Evolutionary conservation across 1,284 basidiomycete genomes (phyloP).

Genomic region (Sparassis latifolia): DNA sequence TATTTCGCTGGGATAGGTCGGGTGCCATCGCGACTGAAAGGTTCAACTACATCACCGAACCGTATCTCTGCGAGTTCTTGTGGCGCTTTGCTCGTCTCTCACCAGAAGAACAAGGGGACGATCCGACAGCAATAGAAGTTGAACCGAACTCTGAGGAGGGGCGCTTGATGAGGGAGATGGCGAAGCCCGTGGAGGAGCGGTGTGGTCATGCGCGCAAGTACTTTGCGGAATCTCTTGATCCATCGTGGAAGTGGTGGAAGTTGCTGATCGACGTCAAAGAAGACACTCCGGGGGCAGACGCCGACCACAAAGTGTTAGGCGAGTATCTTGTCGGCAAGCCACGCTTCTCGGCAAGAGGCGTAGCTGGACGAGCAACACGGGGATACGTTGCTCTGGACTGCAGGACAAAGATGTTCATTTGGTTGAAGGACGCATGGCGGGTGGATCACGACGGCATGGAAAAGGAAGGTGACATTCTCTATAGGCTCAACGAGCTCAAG

Average conservation of each 20-base stretch:
- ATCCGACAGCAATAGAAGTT: background rate
- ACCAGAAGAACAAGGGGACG: background rate
- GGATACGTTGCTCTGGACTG: too few relatives aligned
- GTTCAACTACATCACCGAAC: slow-evolving; percentile 5
- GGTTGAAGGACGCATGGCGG: slow-evolving; percentile 8
- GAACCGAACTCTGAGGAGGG: background rate
- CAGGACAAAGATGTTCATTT: background rate
- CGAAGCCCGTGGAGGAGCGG: background rate
- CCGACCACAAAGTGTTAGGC: background rate
- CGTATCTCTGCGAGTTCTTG: slow-evolving; percentile 1
- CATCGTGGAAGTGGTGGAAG: background rate
- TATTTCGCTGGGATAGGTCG: slow-evolving; percentile 8
- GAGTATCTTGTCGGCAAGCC: slow-evolving; percentile 6
- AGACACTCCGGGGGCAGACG: background rate
- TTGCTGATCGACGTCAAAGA: slow-evolving; percentile 1
- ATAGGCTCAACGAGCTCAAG: slow-evolving; percentile 1
- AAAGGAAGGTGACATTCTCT: slow-evolving; percentile 3
- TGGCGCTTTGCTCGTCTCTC: too few relatives aligned
- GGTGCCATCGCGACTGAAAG: slow-evolving; percentile 5
- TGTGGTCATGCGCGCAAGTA: background rate
- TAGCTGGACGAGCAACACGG: background rate
- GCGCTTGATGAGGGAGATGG: background rate
- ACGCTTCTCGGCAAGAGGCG: background rate
- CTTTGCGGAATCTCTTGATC: slow-evolving; percentile 1
- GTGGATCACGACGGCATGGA: background rate